Conservation (phyloP, 805 yeast genomes). For the Diddensiella caesifluorescens region DNA sequence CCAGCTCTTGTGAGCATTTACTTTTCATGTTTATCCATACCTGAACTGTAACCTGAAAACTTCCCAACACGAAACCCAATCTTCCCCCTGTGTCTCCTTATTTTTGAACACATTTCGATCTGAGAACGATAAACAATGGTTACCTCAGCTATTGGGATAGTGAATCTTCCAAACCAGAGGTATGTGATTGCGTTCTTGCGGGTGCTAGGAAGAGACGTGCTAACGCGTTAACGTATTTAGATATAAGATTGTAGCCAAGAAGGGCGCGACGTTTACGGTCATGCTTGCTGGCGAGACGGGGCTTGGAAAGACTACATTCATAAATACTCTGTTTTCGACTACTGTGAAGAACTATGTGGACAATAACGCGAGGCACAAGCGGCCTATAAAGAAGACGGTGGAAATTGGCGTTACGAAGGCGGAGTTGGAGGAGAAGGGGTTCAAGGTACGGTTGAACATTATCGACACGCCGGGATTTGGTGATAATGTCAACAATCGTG, state of each 20-base stretch:
- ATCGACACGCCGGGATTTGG: slow-evolving; percentile 81
- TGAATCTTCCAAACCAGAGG: slow-evolving; percentile 33
- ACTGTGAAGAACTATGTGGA: slow-evolving; percentile 39
- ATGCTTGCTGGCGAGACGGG: slow-evolving; percentile 88
- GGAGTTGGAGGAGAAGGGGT: slow-evolving; percentile 54
- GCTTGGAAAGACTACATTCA: slow-evolving; percentile 48
- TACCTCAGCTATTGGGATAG: slow-evolving; percentile 31
- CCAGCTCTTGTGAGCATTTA: too few relatives aligned
- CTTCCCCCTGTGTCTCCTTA: too few relatives aligned
- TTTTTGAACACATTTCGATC: too few relatives aligned
- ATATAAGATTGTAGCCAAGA: slow-evolving; percentile 36
- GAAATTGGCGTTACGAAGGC: slow-evolving; percentile 40
- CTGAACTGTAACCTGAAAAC: too few relatives aligned
- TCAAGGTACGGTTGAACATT: slow-evolving; percentile 53
- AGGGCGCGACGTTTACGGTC: slow-evolving; percentile 70
- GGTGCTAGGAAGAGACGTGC: neutral
- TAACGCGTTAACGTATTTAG: slow-evolving; percentile 17
- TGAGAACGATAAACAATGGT: too few relatives aligned
- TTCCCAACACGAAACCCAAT: too few relatives aligned
- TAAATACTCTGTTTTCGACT: slow-evolving; percentile 67
- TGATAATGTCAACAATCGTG: slow-evolving; percentile 56
- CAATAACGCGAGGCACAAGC: slow-evolving; percentile 34
- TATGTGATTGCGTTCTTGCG: slow-evolving; percentile 9
- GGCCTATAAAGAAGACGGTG: slow-evolving; percentile 36
- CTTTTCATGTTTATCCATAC: too few relatives aligned